These are phyloP conservation scores for Backusella mclennaniae DNA, from an alignment of 192 early-diverging fungal species.

Conservation along the genomic window DNA sequence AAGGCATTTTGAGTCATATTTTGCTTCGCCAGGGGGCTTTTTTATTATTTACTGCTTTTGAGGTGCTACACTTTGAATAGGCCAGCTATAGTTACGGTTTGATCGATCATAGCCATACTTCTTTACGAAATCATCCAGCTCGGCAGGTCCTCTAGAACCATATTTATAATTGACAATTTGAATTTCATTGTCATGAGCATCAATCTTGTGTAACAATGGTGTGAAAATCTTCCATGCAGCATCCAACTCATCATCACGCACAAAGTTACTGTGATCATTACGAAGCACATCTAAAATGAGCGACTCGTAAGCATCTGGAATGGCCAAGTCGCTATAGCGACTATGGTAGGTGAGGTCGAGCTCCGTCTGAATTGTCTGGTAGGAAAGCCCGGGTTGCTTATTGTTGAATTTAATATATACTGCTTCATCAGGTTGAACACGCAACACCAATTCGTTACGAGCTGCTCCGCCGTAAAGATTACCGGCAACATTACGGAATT, in stretches of 20 bases:
- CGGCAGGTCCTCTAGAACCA: slow-evolving; percentile 81
- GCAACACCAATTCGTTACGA: slow-evolving; percentile 95
- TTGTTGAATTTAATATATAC: slow-evolving; percentile 97
- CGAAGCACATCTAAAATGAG: slow-evolving; percentile 89
- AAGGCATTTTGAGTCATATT: background rate
- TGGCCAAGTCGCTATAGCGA: slow-evolving; percentile 83
- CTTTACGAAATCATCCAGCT: slow-evolving; percentile 71
- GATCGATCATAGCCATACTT: slow-evolving; percentile 42
- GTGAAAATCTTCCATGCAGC: slow-evolving; percentile 99
- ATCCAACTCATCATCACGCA: slow-evolving; percentile 88
- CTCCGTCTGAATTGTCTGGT: slow-evolving; percentile 83
- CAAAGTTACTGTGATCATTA: slow-evolving; percentile 96
- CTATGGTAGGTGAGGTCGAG: slow-evolving; percentile 90
- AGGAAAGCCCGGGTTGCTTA: slow-evolving; percentile 90
- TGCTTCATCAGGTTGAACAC: slow-evolving; percentile 93
- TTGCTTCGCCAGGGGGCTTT: background rate
- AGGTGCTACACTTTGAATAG: slow-evolving; percentile 8
- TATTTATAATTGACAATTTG: slow-evolving; percentile 73
- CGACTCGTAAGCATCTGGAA: slow-evolving; percentile 97
- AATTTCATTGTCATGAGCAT: slow-evolving; percentile 41
- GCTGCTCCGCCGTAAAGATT: slow-evolving; percentile 72
- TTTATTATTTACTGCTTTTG: slow-evolving; percentile 5
- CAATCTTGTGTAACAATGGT: slow-evolving; percentile 89
- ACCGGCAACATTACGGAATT: slow-evolving; percentile 92
- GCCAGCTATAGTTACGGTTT: background rate